Evolutionary conservation across 2,329 filamentous ascomycete genomes (phyloP).

Genomic region (Orbilia javanica): DNA sequence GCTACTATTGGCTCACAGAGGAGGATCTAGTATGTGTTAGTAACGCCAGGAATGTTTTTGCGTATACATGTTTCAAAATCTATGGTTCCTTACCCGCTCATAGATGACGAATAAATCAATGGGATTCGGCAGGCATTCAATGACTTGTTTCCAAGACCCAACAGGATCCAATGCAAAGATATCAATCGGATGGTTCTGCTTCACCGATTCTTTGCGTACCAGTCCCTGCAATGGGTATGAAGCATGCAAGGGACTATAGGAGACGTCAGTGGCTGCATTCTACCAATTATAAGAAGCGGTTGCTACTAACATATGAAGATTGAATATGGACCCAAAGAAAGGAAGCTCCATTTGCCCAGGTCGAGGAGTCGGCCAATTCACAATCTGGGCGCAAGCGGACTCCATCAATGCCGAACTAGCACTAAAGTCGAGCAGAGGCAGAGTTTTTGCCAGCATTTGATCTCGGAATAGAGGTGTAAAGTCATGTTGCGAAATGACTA

Average conservation of each 20-base stretch:
- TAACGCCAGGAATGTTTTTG: no score
- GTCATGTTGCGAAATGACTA: conserved; percentile 62
- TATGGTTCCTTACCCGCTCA: conserved; percentile 59
- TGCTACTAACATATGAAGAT: conserved; percentile 61
- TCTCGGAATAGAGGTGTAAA: conserved; percentile 62
- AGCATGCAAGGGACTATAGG: conserved; percentile 60
- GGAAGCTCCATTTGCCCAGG: conserved; percentile 62
- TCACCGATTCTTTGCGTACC: conserved; percentile 57
- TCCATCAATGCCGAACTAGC: conserved; percentile 62
- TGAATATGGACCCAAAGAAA: conserved; percentile 62
- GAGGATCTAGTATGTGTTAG: conserved; percentile 56
- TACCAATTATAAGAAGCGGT: not conserved
- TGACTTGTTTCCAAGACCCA: conserved; percentile 62
- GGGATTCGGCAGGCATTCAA: conserved; percentile 60
- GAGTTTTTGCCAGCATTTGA: conserved; percentile 61
- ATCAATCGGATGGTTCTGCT: conserved; percentile 59
- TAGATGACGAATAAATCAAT: conserved; percentile 62
- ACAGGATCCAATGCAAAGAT: conserved; percentile 61
- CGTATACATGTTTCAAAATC: not conserved
- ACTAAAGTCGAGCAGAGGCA: conserved; percentile 61
- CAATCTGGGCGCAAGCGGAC: conserved; percentile 63
- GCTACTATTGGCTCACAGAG: conserved; percentile 62
- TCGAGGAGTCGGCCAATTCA: conserved; percentile 60
- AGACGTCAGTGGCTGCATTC: not conserved
- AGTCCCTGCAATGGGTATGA: conserved; percentile 62